Conservation (phyloP, 2,329 filamentous ascomycete genomes). For the Alternaria solani region DNA sequence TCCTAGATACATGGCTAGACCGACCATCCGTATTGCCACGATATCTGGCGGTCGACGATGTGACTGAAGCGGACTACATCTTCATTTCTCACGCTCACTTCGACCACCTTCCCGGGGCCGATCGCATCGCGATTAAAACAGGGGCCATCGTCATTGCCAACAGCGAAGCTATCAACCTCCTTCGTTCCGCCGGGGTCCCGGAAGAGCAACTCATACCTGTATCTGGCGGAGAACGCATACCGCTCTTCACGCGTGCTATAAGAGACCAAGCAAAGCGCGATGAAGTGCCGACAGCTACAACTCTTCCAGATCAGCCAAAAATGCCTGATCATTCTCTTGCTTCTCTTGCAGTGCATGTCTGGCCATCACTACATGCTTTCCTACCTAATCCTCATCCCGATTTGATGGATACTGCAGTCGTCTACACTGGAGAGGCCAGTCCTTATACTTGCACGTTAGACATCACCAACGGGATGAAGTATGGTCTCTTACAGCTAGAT, state of each 20-base stretch:
- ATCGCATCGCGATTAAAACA: conserved; percentile 10
- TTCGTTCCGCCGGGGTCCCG: conserved; percentile 7
- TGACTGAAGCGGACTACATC: conserved; percentile 13
- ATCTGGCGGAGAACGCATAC: conserved; percentile 11
- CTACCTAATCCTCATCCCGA: conserved; percentile 2
- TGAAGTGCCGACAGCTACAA: not conserved
- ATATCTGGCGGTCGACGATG: conserved; percentile 6
- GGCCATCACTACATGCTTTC: conserved; percentile 10
- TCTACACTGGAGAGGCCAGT: conserved; percentile 2
- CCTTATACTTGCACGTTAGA: conserved; percentile 11
- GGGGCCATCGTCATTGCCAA: conserved; percentile 15
- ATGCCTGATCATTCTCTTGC: conserved; percentile 2
- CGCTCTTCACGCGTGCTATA: conserved; percentile 9
- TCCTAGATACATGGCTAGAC: conserved; percentile 17
- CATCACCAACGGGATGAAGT: conserved; percentile 10
- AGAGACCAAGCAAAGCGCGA: not conserved
- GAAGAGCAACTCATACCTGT: conserved; percentile 11
- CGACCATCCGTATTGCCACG: not conserved
- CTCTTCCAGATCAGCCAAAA: not conserved
- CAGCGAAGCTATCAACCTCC: conserved; percentile 8
- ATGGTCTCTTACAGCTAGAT: conserved; percentile 6
- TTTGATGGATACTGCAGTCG: conserved; percentile 3
- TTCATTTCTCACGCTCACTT: conserved; percentile 18
- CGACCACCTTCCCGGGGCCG: conserved; percentile 17
- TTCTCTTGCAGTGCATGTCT: conserved; percentile 6